phyloP scores from a whole-genome alignment of 2,329 filamentous ascomycete genomes.

The Parascedosporium putredinis region DNA sequence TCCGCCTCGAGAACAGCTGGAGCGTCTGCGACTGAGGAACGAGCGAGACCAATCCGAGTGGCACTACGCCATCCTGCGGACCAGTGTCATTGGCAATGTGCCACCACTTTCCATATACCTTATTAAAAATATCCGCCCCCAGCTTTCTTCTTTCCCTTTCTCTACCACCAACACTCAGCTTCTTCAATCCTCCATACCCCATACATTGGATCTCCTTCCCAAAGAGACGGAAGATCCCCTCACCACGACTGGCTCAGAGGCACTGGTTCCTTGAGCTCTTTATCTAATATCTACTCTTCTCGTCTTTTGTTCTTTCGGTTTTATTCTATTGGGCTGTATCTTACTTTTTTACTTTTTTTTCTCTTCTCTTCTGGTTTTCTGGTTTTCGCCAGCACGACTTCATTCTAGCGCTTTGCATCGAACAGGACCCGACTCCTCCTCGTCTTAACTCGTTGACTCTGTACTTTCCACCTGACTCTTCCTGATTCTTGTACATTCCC shows the following conservation, averaged over 20 bases:
- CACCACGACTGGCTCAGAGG: background rate
- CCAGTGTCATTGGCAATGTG: slow-evolving; percentile 2
- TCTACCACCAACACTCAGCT: slow-evolving; percentile 1
- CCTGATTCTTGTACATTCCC: background rate
- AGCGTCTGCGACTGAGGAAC: background rate
- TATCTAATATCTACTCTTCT: background rate
- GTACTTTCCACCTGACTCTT: background rate
- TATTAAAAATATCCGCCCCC: slow-evolving; percentile 2
- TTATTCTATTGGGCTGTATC: background rate
- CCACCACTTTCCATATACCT: slow-evolving; percentile 1
- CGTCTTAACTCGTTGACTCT: too few relatives aligned
- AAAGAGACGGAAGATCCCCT: background rate
- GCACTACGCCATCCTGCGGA: slow-evolving; percentile 1
- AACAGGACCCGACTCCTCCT: background rate
- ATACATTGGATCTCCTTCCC: background rate
- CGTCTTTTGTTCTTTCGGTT: background rate
- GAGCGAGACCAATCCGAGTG: background rate
- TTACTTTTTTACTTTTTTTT: background rate
- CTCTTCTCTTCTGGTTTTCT: background rate
- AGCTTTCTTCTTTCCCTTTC: background rate
- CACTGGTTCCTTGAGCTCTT: slow-evolving; percentile 1
- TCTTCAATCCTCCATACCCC: background rate
- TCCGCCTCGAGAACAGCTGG: slow-evolving; percentile 3
- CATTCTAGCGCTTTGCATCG: too few relatives aligned
- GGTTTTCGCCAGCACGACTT: slow-evolving; percentile 1